Base-by-base conservation (phyloP, 495 filamentous ascomycete genomes). In the Xylaria palmicola region DNA sequence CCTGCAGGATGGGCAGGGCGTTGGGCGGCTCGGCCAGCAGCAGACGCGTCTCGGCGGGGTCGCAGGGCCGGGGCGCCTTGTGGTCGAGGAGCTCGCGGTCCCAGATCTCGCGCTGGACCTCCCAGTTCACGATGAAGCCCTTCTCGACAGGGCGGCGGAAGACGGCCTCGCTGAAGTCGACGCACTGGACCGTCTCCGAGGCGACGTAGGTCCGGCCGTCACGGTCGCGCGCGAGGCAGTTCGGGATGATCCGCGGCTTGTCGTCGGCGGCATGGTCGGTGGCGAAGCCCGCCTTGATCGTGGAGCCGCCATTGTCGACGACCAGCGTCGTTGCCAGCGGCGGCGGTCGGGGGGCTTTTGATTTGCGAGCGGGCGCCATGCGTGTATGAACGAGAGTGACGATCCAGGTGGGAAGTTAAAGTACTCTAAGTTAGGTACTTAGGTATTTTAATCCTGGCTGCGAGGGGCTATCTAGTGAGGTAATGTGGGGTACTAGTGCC, bases 61-160 rank as follows among this genome's bases (percentile, higher is more conserved):
- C 86, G 73, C 88, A 91, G 24, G 70, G 68, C 59, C 86, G 82
- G 43, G 79, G 81, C 32, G 86, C 87, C 62, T 86, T 88, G 43
- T 87, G 81, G 63, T 91, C 88, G 65, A 96, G 86, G 72, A 98
- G 96, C 30, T 90, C 85, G 65, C 86, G 85, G 65, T 97, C 92
- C 94, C 94, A 99, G 9, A 98, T 92, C 65, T 94, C 93, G 72
- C 89, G 92, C 79, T 99, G 86, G 0, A 88, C 89, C 71, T 98
- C 95, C 94, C 94, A 99, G 68, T 96, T 98, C 48, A 97, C 91
- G 37, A 96, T 80, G 70, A 89, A 97, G 29, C 94, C 94, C 74
- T 94, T 97, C 77, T 99, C 94, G 20, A 98, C 89, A 0, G 94
- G 94, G 12, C 94, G 84, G 36, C 92, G 85, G 66, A 97, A 96